A percentile compares a stretch with the other conserved stretches of the same genome.
These are phyloP conservation scores for Clitoria ternatea DNA, from an alignment of 306 rosid species.

Conservation along the genomic window DNA sequence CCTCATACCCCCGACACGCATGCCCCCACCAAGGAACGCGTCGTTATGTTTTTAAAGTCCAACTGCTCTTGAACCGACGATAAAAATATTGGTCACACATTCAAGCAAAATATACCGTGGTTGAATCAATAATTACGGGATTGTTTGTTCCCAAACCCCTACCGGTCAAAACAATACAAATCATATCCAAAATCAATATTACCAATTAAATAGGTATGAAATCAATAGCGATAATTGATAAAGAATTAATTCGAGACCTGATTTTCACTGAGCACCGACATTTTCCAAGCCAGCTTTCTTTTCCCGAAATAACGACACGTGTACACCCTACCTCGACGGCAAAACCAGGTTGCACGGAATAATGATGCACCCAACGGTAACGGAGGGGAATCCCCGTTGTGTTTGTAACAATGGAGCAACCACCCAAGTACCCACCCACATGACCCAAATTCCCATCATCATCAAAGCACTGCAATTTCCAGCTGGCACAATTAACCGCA, in stretches of 20 bases:
- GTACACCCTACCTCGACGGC: neutral
- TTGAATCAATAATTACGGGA: too few relatives aligned
- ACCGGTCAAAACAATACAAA: too few relatives aligned
- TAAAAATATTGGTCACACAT: too few relatives aligned
- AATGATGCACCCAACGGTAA: neutral
- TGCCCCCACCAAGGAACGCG: neutral
- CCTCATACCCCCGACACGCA: neutral
- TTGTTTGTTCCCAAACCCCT: too few relatives aligned
- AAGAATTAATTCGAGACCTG: too few relatives aligned
- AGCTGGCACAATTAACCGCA: constrained; percentile 51
- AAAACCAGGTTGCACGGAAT: neutral
- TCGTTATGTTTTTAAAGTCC: too few relatives aligned
- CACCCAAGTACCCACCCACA: constrained; percentile 4
- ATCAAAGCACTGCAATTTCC: constrained; percentile 17
- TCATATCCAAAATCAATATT: too few relatives aligned
- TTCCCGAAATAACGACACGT: constrained; percentile 23
- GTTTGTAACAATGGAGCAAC: neutral
- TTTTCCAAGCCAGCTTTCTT: neutral
- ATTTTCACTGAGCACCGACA: constrained; percentile 45
- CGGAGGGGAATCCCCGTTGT: neutral
- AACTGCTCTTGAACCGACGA: too few relatives aligned
- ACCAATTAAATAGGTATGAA: too few relatives aligned
- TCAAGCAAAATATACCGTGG: too few relatives aligned
- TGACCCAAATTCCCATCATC: neutral
- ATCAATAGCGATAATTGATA: too few relatives aligned